Evolutionary conservation across 441 rosid species (phyloP).

Genomic region (Adansonia madagascariensis): DNA sequence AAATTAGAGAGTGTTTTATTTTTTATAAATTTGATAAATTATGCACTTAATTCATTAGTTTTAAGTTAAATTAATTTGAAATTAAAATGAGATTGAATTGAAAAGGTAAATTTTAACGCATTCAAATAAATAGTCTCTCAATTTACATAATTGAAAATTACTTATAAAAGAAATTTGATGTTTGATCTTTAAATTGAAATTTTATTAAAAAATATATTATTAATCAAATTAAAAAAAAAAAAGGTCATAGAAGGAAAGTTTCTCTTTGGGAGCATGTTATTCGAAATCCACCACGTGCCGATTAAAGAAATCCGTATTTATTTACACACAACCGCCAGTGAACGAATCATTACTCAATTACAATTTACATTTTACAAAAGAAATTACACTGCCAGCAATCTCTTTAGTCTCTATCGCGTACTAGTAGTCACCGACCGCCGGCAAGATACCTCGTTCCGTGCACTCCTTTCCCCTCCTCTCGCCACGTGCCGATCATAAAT

Average conservation of each 20-base stretch:
- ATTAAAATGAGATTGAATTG: too few relatives aligned
- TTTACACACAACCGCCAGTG: neutral
- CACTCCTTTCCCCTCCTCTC: neutral
- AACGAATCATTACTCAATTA: slow-evolving; percentile 24
- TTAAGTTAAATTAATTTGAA: neutral
- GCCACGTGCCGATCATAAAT: slow-evolving; percentile 32
- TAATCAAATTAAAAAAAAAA: too few relatives aligned
- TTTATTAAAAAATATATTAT: too few relatives aligned
- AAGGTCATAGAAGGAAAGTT: neutral
- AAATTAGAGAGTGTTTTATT: neutral
- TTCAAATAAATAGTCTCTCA: too few relatives aligned
- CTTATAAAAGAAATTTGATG: too few relatives aligned
- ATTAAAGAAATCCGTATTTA: neutral
- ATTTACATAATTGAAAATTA: too few relatives aligned
- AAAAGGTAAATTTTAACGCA: too few relatives aligned
- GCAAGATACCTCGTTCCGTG: neutral
- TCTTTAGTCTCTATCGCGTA: neutral
- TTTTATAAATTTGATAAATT: neutral
- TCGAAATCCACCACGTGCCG: neutral
- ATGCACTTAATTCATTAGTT: neutral
- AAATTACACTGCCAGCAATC: neutral
- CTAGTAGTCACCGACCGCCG: neutral
- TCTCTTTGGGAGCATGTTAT: neutral
- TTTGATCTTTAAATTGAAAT: too few relatives aligned
- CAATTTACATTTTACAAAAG: neutral